Conservation (phyloP, 371 early-diverging fungal species). For the Mortierella sp. region DNA sequence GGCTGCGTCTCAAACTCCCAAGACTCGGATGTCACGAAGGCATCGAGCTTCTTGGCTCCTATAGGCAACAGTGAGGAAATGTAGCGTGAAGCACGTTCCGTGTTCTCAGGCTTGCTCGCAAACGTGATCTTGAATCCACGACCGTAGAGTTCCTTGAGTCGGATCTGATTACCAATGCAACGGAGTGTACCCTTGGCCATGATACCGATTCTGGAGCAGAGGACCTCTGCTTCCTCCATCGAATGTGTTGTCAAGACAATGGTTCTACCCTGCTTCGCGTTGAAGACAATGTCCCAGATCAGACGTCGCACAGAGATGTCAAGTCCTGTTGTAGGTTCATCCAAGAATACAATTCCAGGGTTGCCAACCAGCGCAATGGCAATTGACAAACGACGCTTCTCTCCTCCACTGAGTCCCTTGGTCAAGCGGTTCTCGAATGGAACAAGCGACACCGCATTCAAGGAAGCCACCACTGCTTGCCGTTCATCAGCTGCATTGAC, state of each 20-base stretch:
- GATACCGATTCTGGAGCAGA: conserved; percentile 70
- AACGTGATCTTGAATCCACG: conserved; percentile 74
- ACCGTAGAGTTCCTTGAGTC: conserved; percentile 78
- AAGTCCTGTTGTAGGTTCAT: conserved; percentile 74
- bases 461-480: conserved; percentile 57
- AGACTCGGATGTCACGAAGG: conserved; percentile 61
- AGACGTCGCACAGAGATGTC: conserved; percentile 76
- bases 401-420: conserved; percentile 71
- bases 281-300: conserved; percentile 75
- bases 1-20: conserved; percentile 69
- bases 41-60: conserved; percentile 59
- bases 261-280: conserved; percentile 67
- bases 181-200: conserved; percentile 79
- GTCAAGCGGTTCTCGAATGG: conserved; percentile 60
- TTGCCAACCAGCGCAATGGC: conserved; percentile 68
- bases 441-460: conserved; percentile 64
- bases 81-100: conserved; percentile 50
- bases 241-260: conserved; percentile 75
- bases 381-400: conserved; percentile 71
- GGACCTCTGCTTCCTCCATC: conserved; percentile 83
- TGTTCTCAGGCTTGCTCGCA: conserved; percentile 54
- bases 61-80: conserved; percentile 63
- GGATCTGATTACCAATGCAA: conserved; percentile 70
- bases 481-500: conserved; percentile 59
- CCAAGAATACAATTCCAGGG: conserved; percentile 70